Evolutionary conservation across 192 early-diverging fungal genomes (phyloP), one percentile per base, ranked within the genome.

Genomic region (Podila epigama): DNA sequence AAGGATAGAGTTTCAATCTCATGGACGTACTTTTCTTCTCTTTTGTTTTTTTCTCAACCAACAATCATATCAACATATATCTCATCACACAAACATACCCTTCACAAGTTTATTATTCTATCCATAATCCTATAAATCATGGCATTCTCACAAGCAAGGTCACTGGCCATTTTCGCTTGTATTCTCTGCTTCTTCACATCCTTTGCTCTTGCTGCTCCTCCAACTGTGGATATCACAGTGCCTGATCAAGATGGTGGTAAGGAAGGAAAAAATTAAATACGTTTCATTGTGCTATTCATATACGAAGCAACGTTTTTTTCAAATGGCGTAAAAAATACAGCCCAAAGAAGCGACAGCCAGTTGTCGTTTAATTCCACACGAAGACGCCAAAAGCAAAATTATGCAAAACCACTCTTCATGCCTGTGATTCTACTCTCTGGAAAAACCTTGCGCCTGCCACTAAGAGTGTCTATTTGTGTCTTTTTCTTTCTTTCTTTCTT

Each of bases 101-200:
- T n/a, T n/a, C n/a, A n/a, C n/a, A n/a, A n/a, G n/a, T n/a, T n/a
- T n/a, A n/a, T n/a, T n/a, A n/a, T n/a, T n/a, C n/a, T n/a, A n/a
- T n/a, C 2, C 44, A 48, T 1, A 48, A 22, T 2, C 1, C n/a
- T 22, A 48, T 22, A 22, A 44, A 44, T 22, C 20, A 48, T 48
- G 44, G 44, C 44, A 48, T 10, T 22, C 6, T 20, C 25, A 7
- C 44, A 48, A 48, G 44, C 44, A 18, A 48, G 44, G 20, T 48
- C 44, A 48, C 44, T 48, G 52, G 52, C 52, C 18, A 29, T 54
- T 13, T 32, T 25, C 12, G 62, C 51, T 27, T 20, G 52, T 33
- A n/a, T 64, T 29, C 35, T 64, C 51, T 64, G 50, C 50, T 39
- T 40, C 51, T 33, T 64, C 27, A 27, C 51, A 27, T 54, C 51